Evolutionary conservation across 2,329 filamentous ascomycete species (phyloP), one percentile per base, ranked within the genome.

Genomic region (Claviceps humidiphila): DNA sequence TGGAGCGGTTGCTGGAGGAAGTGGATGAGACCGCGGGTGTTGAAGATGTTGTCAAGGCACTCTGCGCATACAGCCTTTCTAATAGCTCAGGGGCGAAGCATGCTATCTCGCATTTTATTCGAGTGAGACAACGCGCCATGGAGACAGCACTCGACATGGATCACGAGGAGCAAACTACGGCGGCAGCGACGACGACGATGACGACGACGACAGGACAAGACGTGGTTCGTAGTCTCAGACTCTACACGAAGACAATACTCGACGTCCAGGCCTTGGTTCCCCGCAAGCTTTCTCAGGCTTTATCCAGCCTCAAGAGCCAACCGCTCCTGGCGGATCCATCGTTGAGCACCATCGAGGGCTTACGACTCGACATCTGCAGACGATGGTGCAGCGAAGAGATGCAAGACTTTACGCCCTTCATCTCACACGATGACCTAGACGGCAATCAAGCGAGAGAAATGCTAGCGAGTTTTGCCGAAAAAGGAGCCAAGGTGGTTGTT

Each of bases 381-480:
- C 76, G 77, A 20, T 95, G 89, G 86, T 86, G 93, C 56, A 78
- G 85, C 17, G 82, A 89, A 7, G 88, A 94, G 55, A 86, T 95
- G 43, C 80, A 80, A 47, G 85, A 85, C 57, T 96, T 94, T 63
- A 91, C 83, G 1, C 90, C 90, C 0, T 95, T 89, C 70, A 86
- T 94, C 39, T 82, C 87, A 34, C 83, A 94, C 59, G 87, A 90
- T 58, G 86, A 93, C 58, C 66, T 87, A 4, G 77, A 82, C 24
- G 79, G 76, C 20, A 68, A 72, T 24, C 76, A 81, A 55, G 78
- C 80, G 1, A 74, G 76, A 43, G 76, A 80, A 2, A 80, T 80
- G 65, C 73, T 88, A 14, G 74, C 74, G 22, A 64, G 63, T 30
- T 90, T 86, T 85, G 80, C 81, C 0, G 73, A 73, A 49, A 74